phyloP scores from a whole-genome alignment of 2,329 filamentous ascomycete genomes.

The Lithohypha guttulata region DNA sequence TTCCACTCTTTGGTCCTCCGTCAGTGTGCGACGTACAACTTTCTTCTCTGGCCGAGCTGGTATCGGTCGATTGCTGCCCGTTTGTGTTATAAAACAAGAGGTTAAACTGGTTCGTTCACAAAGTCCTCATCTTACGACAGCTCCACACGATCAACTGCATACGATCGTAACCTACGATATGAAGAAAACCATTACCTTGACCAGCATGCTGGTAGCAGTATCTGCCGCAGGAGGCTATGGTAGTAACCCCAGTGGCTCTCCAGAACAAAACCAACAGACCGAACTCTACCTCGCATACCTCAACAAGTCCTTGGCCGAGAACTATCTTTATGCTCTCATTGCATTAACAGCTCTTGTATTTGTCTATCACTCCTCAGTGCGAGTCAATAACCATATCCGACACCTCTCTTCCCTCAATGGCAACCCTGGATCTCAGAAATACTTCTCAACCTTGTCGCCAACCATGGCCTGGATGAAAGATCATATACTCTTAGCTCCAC shows the following conservation, averaged over 20 bases:
- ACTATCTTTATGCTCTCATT: conserved; percentile 54
- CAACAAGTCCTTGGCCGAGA: conserved; percentile 49
- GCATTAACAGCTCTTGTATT: conserved; percentile 53
- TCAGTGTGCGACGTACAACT: neutral
- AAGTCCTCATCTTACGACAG: neutral
- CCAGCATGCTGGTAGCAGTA: neutral
- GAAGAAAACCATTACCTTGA: conserved; percentile 1
- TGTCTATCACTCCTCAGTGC: conserved; percentile 54
- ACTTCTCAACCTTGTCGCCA: conserved; percentile 52
- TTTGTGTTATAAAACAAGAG: neutral
- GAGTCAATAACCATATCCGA: conserved; percentile 57
- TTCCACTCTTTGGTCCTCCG: conserved; percentile 1
- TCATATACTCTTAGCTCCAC: conserved; percentile 45
- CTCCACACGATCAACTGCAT: neutral
- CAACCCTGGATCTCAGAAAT: conserved; percentile 56
- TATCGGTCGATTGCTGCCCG: conserved; percentile 4
- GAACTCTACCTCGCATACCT: conserved; percentile 23
- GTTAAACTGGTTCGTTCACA: neutral
- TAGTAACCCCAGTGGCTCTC: conserved; percentile 1
- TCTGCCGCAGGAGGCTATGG: conserved; percentile 8
- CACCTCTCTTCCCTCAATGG: conserved; percentile 66
- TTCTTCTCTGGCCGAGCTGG: conserved; percentile 6
- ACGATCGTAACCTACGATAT: neutral
- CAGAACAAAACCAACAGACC: conserved; percentile 19
- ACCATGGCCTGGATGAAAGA: conserved; percentile 58